Percentiles rank a stretch among this genome's conserved stretches.
Evolutionary conservation across 2,329 filamentous ascomycete species (phyloP).

Genomic region (Alternaria sp.): DNA sequence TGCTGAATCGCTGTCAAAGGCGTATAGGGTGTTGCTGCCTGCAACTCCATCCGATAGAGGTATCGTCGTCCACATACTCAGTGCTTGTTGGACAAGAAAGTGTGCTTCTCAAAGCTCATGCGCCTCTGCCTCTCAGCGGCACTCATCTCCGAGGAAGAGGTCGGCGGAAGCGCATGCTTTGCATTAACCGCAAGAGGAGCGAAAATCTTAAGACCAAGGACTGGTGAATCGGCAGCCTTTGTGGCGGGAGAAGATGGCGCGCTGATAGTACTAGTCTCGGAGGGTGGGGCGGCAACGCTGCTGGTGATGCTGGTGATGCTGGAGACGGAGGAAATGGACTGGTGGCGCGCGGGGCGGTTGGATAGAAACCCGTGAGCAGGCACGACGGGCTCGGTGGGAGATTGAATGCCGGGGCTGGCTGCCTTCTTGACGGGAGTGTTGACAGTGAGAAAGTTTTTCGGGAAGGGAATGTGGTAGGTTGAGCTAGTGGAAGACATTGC

Average conservation of each 20-base stretch:
- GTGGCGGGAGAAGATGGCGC: constrained; percentile 37
- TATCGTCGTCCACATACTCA: constrained; percentile 13
- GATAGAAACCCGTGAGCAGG: constrained; percentile 46
- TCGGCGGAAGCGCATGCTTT: constrained; percentile 36
- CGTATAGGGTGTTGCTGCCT: not conserved
- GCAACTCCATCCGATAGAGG: not conserved
- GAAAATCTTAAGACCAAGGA: constrained; percentile 34
- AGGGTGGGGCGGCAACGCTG: constrained; percentile 15
- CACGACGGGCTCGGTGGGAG: constrained; percentile 29
- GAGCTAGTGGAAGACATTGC: constrained; percentile 43
- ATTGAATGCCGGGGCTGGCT: not conserved
- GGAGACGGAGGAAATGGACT: constrained; percentile 38
- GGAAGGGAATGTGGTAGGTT: constrained; percentile 48
- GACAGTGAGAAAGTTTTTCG: constrained; percentile 43
- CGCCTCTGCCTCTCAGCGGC: constrained; percentile 24
- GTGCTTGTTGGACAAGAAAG: constrained; percentile 43
- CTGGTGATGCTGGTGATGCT: constrained; percentile 23
- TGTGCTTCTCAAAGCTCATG: constrained; percentile 22
- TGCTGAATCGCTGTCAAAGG: not conserved
- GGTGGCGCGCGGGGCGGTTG: constrained; percentile 39
- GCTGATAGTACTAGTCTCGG: constrained; percentile 30
- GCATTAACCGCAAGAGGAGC: constrained; percentile 45
- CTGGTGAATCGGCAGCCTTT: constrained; percentile 33
- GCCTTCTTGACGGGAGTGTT: constrained; percentile 41
- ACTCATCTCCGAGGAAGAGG: constrained; percentile 29